A percentile compares a stretch with the other conserved stretches of the same genome.
Conservation (phyloP, 2,329 filamentous ascomycete species). For the Penicillium sp. region DNA sequence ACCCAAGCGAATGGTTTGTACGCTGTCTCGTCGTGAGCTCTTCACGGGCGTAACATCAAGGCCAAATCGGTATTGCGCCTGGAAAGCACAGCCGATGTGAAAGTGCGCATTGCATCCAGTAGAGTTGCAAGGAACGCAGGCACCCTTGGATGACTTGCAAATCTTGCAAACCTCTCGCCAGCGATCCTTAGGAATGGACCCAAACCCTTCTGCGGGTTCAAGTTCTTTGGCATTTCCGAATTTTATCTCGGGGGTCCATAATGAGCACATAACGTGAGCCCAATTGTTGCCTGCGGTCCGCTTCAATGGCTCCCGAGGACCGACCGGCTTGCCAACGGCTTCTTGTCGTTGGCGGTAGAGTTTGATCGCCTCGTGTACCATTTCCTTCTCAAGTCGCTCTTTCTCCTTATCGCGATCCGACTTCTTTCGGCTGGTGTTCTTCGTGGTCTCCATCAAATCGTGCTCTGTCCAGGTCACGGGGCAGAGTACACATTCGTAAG, state of each 20-base stretch:
- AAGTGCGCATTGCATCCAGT: slow-evolving; percentile 58
- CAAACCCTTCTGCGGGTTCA: slow-evolving; percentile 87
- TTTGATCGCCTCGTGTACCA: slow-evolving; percentile 77
- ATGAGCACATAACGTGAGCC: slow-evolving; percentile 92
- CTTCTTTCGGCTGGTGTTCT: slow-evolving; percentile 82
- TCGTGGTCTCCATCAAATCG: slow-evolving; percentile 83
- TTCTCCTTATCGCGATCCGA: slow-evolving; percentile 88
- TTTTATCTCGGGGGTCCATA: slow-evolving; percentile 90
- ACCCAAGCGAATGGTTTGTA: slow-evolving; percentile 78
- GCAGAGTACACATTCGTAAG: slow-evolving; percentile 92
- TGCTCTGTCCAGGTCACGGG: slow-evolving; percentile 79
- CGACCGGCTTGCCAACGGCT: slow-evolving; percentile 77
- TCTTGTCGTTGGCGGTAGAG: slow-evolving; percentile 82
- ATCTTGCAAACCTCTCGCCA: slow-evolving; percentile 82
- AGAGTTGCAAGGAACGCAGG: slow-evolving; percentile 80
- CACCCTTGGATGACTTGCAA: slow-evolving; percentile 75
- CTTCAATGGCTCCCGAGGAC: slow-evolving; percentile 89
- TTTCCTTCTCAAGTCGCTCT: slow-evolving; percentile 82
- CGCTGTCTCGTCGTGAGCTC: slow-evolving; percentile 79
- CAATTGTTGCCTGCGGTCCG: slow-evolving; percentile 96
- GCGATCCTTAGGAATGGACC: slow-evolving; percentile 72
- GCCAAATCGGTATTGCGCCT: slow-evolving; percentile 79
- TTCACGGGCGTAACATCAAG: slow-evolving; percentile 93
- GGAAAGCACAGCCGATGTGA: slow-evolving; percentile 89
- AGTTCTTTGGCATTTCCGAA: slow-evolving; percentile 84